A percentile compares a stretch with the other conserved stretches of the same genome.
These are phyloP conservation scores for Chenopodium quinoa DNA, from an alignment of 148 eudicot species.

Conservation along the genomic window DNA sequence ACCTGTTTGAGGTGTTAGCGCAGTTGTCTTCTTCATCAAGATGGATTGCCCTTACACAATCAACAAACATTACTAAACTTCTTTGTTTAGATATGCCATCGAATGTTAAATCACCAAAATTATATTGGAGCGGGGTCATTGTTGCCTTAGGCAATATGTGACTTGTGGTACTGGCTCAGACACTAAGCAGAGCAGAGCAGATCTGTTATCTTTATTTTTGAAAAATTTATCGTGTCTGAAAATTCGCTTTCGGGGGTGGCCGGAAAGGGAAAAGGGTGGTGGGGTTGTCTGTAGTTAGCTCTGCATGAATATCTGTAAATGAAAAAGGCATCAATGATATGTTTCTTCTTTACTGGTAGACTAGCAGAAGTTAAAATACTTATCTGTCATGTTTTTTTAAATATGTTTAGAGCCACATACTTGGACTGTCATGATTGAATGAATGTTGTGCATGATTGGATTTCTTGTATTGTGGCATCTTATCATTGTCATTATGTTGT, in stretches of 20 bases:
- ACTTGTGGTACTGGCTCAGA: neutral
- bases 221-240: no score
- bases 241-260: neutral
- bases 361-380: neutral
- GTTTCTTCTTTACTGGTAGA: neutral
- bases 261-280: neutral
- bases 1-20: no score
- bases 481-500: neutral
- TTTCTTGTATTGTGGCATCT: neutral
- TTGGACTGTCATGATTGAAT: neutral
- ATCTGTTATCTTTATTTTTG: no score
- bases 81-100: no score
- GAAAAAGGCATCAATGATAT: neutral
- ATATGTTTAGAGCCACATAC: neutral
- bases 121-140: neutral
- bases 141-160: neutral
- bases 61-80: no score
- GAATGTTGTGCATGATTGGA: neutral
- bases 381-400: neutral
- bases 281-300: slow-evolving; percentile 16
- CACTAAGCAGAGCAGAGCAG: neutral
- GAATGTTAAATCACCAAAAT: no score
- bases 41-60: no score
- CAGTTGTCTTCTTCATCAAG: no score
- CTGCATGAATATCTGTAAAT: slow-evolving; percentile 2